Base-by-base conservation (phyloP, 2,329 filamentous ascomycete genomes). In the Ceratocystis ficicola region DNA sequence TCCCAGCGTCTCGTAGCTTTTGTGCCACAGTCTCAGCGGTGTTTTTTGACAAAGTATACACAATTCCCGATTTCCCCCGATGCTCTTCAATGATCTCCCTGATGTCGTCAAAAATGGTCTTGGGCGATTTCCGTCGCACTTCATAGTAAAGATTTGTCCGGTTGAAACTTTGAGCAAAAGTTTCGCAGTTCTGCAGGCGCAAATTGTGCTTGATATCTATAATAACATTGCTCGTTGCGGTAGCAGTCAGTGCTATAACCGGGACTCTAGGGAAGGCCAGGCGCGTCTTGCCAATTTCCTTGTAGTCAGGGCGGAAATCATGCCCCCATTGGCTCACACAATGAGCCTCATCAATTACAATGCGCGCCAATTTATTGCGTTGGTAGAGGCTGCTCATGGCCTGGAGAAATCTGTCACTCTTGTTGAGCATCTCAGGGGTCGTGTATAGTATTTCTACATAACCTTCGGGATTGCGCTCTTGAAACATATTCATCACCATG, bases 291-390 rank as follows among this genome's bases (percentile, higher is more conserved):
- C 92, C 90, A 3, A 99, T 79, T 36, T 83, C 83, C 75, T 96
- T 96, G 78, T 99, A 99, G 73, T 97, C 93, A 0, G 92, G 93
- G 59, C 95, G 85, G 73, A 99, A 99, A 74, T 99, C 94, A 71
- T 99, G 94, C 0, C 94, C 94, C 94, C 94, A 99, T 78, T 99
- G 92, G 74, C 94, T 97, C 30, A 99, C 93, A 74, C 94, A 99
- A 74, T 99, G 94, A n/a, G 94, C 94, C 76, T 99, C 95, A 70
- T 99, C 94, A 69, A 99, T 95, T 64, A 99, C 94, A 62, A 99
- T 84, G 30, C 94, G 85, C 17, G 95, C 93, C 64, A 99, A 83
- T 71, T 87, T 89, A 2, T 81, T 78, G 63, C 84, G 84, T 15
- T 76, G 75, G 73, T 96, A 82, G n/a, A 99, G 79, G 1, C 78